Evolutionary conservation across 2,329 filamentous ascomycete genomes (phyloP), one percentile per base, ranked within the genome.

Genomic region (Claviceps humidiphila): DNA sequence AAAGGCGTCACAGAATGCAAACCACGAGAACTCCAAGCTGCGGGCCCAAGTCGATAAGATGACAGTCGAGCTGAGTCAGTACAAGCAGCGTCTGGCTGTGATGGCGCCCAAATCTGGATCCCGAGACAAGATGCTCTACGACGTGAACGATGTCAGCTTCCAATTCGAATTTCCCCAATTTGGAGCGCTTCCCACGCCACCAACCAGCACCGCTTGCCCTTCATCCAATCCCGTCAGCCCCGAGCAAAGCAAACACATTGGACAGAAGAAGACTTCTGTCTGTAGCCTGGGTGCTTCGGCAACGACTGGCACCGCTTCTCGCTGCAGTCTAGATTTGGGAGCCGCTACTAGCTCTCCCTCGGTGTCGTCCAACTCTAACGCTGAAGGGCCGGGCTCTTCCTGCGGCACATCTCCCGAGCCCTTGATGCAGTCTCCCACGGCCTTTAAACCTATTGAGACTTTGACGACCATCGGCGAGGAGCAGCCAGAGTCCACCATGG

Each of bases 81-180:
- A 97, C 67, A 87, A 91, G 64, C 94, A 95, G 70, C 84, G 87
- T 53, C 67, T 97, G 42, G 82, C 86, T 0, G 69, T 87, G 60
- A 76, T 75, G 56, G 60, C 66, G 51, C 68, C 50, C 59, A 65
- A 59, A 56, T 54, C 58, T 17, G 53, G 75, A 2, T 53, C 60
- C 1, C 68, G 77, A 64, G 74, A 73, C 14, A 65, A 64, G 49
- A 51, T 59, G 0, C 51, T 59, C 1, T 72, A 72, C 65, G 84
- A 81, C 58, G 72, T 84, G 51, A 81, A 76, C 61, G 85, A 86
- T 56, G 84, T 86, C 65, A 89, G 85, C 64, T 97, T 97, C 64
- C 84, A 91, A 59, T 97, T 98, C 60, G 91, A 97, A 59, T 97
- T 97, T 58, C 91, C 93, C 58, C 90, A 87, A 64, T 97, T 98